These are phyloP conservation scores for Telfairia occidentalis DNA, from an alignment of 331 rosid genomes.

Conservation along the genomic window DNA sequence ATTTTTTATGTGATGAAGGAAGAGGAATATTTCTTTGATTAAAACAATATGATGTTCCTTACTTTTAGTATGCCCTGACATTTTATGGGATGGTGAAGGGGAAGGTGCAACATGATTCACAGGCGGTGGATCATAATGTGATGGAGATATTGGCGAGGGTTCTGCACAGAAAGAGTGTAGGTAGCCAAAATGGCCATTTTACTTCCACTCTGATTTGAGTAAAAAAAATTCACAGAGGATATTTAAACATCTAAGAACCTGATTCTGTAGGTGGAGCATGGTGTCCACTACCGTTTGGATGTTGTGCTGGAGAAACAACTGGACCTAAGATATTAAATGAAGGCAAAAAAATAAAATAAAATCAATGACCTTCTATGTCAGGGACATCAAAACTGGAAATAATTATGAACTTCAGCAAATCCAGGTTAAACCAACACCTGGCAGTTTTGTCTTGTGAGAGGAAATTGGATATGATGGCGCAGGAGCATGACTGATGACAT, in stretches of 20 bases:
- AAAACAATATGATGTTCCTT: slow-evolving; percentile 16
- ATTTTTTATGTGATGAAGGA: neutral
- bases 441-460: slow-evolving; percentile 27
- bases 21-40: neutral
- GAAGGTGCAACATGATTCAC: slow-evolving; percentile 30
- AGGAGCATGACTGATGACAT: slow-evolving; percentile 34
- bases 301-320: slow-evolving; percentile 37
- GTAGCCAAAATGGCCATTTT: slow-evolving; percentile 3
- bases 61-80: slow-evolving; percentile 32
- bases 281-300: slow-evolving; percentile 21
- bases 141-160: slow-evolving; percentile 31
- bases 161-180: slow-evolving; percentile 10
- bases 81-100: slow-evolving; percentile 33
- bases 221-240: neutral
- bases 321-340: slow-evolving; percentile 26
- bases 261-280: slow-evolving; percentile 35
- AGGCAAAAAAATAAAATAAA: neutral
- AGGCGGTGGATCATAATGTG: slow-evolving; percentile 23
- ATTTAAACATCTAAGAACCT: slow-evolving; percentile 23
- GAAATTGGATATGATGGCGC: slow-evolving; percentile 36
- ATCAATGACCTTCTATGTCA: neutral
- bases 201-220: slow-evolving; percentile 4
- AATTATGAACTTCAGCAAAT: neutral
- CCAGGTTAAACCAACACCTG: slow-evolving; percentile 30
- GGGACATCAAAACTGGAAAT: neutral